phyloP scores from a whole-genome alignment of 192 early-diverging fungal genomes.

The Podila clonocystis region DNA sequence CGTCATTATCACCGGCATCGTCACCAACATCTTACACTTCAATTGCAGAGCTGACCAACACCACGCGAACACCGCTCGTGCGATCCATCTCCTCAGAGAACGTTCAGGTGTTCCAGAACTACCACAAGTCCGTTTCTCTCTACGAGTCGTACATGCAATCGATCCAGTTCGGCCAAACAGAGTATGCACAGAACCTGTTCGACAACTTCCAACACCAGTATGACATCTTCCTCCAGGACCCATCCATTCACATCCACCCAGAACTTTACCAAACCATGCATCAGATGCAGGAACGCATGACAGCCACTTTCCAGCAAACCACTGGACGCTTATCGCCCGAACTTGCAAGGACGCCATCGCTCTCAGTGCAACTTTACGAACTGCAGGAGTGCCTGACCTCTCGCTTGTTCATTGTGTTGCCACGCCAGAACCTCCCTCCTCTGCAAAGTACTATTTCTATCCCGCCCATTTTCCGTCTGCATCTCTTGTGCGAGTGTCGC shows the following conservation, averaged over 20 bases:
- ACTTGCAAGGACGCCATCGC: not conserved
- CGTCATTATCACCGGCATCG: too few species aligned
- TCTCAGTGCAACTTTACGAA: not conserved
- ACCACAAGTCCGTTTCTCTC: too few species aligned
- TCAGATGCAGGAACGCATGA: not conserved
- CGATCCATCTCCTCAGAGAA: too few species aligned
- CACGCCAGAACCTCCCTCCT: not conserved
- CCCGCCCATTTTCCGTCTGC: not conserved
- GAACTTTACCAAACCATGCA: not conserved
- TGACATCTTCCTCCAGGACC: not conserved
- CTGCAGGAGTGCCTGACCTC: not conserved
- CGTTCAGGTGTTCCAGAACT: too few species aligned
- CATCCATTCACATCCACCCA: not conserved
- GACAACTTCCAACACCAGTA: not conserved
- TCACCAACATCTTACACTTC: too few species aligned
- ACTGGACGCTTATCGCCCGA: not conserved
- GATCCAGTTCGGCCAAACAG: too few species aligned
- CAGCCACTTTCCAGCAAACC: not conserved
- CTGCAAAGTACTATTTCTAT: not conserved
- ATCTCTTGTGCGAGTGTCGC: not conserved
- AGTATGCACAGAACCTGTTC: too few species aligned
- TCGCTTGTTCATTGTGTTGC: not conserved
- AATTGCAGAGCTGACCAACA: too few species aligned
- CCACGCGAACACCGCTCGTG: too few species aligned
- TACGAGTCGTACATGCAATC: too few species aligned